Base-by-base conservation (phyloP, 345 rosid genomes). In the Xanthoceras sorbifolium region DNA sequence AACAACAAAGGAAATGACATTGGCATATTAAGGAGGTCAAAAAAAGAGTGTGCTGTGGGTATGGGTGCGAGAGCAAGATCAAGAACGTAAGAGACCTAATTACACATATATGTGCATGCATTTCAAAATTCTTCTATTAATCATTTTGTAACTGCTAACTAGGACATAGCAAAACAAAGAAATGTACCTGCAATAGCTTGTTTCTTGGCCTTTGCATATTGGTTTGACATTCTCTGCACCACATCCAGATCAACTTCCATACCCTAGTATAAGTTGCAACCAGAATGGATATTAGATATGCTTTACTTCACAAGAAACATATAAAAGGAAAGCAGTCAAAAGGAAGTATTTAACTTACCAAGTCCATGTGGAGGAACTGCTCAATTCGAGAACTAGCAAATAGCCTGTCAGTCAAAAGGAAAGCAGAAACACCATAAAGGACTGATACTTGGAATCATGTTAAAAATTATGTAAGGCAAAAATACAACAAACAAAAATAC, bases 141-240 rank as follows among this genome's bases (percentile, higher is more conserved):
- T 42, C n/a, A 28, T 63, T 34, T 64, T 3, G 25, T 22, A 12
- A 57, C 32, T 55, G 54, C 73, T 7, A 34, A 23, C 31, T 7
- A 18, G 61, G 40, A 69, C 57, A 73, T 6, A 1, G n/a, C 31
- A 48, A 62, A 62, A 23, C 20, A 23, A 74, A 54, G 67, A 70
- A 70, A 55, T 54, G 76, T 81, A 96, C 98, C 89, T 91, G 81
- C 59, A 36, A 91, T 79, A 70, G 93, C 93, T 23, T 66, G 87
- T 74, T 86, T 89, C 90, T 93, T 96, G 65, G 92, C 89, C 72
- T 84, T 84, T 9, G 89, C 90, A 81, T 96, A 93, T 38, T 84
- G 92, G 4, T 40, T 70, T 67, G 94, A 84, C 84, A 78, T 77
- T 75, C 82, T 89, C 76, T 87, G 86, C 23, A 93, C 55, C 73